These are phyloP conservation scores for Apodospora peruviana DNA, from an alignment of 495 filamentous ascomycete species.

Conservation along the genomic window DNA sequence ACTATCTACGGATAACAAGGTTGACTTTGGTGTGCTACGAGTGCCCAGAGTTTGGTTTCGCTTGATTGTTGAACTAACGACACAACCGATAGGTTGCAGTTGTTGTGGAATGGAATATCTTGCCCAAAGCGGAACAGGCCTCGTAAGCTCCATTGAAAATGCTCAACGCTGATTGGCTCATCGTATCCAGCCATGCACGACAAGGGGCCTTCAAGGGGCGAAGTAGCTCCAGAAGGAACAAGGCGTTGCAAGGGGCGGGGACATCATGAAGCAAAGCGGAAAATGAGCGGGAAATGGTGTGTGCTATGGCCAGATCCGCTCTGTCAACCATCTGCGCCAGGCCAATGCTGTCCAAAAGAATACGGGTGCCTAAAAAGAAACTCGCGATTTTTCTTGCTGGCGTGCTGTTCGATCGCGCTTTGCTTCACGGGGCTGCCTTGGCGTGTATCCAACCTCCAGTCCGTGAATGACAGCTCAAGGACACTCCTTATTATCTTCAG, in stretches of 20 bases:
- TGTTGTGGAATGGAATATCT: not conserved
- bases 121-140: not conserved
- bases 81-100: too few species aligned
- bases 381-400: not conserved
- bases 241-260: too few species aligned
- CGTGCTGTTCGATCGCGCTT: not conserved
- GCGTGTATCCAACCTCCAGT: too few species aligned
- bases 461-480: too few species aligned
- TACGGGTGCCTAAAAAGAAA: constrained; percentile 8
- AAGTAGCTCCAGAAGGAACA: not conserved
- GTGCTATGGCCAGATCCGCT: too few species aligned
- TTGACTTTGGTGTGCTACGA: not conserved
- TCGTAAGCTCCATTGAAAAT: not conserved
- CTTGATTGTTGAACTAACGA: too few species aligned
- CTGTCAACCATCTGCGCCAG: not conserved
- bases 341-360: constrained; percentile 9
- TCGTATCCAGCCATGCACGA: not conserved
- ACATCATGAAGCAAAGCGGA: too few species aligned
- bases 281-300: too few species aligned
- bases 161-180: constrained; percentile 1
- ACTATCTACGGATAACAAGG: not conserved
- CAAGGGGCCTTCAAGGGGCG: not conserved
- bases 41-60: not conserved
- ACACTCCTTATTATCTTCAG: too few species aligned
- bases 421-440: too few species aligned